Evolutionary conservation across 2,329 filamentous ascomycete species (phyloP).

Genomic region (Fusarium algeriense): DNA sequence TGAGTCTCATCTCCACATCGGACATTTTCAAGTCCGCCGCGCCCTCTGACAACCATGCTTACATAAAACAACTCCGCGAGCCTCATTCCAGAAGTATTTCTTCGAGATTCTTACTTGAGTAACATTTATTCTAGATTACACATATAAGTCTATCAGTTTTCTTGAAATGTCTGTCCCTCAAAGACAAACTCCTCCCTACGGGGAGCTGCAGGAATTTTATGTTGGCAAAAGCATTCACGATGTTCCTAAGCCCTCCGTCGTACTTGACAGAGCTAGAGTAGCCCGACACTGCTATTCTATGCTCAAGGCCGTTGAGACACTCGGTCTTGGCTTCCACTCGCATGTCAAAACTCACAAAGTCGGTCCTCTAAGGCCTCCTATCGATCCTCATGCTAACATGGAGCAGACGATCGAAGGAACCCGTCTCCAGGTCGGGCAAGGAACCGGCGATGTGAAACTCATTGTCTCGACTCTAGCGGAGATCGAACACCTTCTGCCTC

Average conservation of each 20-base stretch:
- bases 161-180: constrained; percentile 41
- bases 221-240: constrained; percentile 43
- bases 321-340: constrained; percentile 68
- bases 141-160: fast-evolving
- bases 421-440: constrained; percentile 64
- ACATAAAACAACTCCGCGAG: not conserved
- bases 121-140: fast-evolving
- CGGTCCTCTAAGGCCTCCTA: fast-evolving
- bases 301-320: constrained; percentile 60
- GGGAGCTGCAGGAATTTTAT: constrained; percentile 43
- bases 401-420: constrained; percentile 66
- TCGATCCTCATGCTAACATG: fast-evolving
- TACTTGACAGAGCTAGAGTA: constrained; percentile 68
- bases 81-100: fast-evolving
- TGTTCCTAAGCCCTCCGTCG: constrained; percentile 66
- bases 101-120: fast-evolving
- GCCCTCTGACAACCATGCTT: constrained; percentile 4
- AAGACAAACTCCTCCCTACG: constrained; percentile 8
- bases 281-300: constrained; percentile 68
- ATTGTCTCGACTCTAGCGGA: constrained; percentile 71
- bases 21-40: constrained; percentile 1
- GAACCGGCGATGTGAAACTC: constrained; percentile 59
- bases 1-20: not conserved
- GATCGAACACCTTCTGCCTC: constrained; percentile 64
- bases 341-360: constrained; percentile 78